These are phyloP conservation scores for Eruca vesicaria DNA, from an alignment of 441 rosid genomes.

Conservation along the genomic window DNA sequence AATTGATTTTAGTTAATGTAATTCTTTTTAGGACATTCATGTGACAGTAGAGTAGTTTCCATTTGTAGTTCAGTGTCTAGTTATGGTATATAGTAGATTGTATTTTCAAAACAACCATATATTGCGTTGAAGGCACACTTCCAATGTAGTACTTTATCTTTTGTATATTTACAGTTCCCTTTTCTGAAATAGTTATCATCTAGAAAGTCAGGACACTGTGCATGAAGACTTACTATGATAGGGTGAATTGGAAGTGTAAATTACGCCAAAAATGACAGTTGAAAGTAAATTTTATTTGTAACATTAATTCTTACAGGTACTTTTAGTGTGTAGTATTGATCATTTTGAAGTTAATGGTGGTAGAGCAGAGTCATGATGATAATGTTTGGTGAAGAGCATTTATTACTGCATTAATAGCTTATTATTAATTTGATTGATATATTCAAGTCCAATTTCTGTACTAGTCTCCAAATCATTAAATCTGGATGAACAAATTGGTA, in stretches of 20 bases:
- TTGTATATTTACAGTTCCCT: not conserved
- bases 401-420: conserved; percentile 31
- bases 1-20: conserved; percentile 4
- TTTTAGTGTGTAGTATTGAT: conserved; percentile 6
- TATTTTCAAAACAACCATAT: conserved; percentile 19
- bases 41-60: conserved; percentile 28
- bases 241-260: conserved; percentile 14
- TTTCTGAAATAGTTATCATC: not conserved
- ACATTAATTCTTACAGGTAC: not conserved
- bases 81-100: conserved; percentile 25
- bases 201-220: conserved; percentile 20
- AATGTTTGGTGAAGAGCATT: conserved; percentile 36
- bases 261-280: not conserved
- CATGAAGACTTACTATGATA: conserved; percentile 4
- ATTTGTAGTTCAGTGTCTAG: conserved; percentile 22
- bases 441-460: conserved; percentile 21
- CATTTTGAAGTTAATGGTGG: conserved; percentile 22
- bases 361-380: conserved; percentile 33
- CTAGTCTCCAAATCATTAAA: conserved; percentile 30
- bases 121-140: conserved; percentile 26
- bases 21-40: conserved; percentile 19
- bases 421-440: conserved; percentile 28
- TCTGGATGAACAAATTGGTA: conserved; percentile 14
- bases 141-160: not conserved
- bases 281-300: not conserved